These are phyloP conservation scores for Nannizzia gypsea DNA, from an alignment of 2,329 filamentous ascomycete species.

Conservation along the genomic window DNA sequence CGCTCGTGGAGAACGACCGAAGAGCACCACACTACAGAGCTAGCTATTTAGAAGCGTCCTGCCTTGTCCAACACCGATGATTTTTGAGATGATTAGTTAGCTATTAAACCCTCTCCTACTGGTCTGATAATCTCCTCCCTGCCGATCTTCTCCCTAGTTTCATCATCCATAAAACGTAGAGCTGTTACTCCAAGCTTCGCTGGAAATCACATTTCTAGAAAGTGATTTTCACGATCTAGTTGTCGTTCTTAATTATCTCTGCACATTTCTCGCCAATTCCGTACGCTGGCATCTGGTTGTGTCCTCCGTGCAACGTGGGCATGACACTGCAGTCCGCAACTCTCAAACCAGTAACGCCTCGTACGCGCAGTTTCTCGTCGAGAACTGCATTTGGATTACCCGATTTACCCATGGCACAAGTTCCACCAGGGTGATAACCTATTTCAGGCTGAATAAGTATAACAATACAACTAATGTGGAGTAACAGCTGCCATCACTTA, in stretches of 20 bases:
- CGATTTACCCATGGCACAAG: conserved; percentile 28
- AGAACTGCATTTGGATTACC: conserved; percentile 24
- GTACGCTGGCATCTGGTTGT: conserved; percentile 38
- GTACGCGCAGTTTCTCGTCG: conserved; percentile 32
- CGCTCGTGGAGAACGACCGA: not conserved
- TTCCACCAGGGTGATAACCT: conserved; percentile 26
- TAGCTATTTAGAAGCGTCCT: not conserved
- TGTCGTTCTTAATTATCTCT: conserved; percentile 35
- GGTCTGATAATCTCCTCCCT: no score
- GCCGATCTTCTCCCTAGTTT: not conserved
- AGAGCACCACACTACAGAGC: not conserved
- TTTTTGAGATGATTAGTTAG: not conserved
- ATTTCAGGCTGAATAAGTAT: conserved; percentile 30
- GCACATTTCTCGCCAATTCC: conserved; percentile 49
- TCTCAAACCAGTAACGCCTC: conserved; percentile 41
- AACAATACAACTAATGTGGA: conserved; percentile 39
- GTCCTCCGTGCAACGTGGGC: conserved; percentile 42
- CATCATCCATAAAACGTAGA: not conserved
- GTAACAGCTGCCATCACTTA: conserved; percentile 23
- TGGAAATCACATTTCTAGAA: not conserved
- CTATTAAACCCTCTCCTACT: not conserved
- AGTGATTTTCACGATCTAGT: not conserved
- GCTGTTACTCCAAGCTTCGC: not conserved
- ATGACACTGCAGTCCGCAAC: conserved; percentile 50
- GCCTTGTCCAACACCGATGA: not conserved